A percentile compares a stretch with the other conserved stretches of the same genome.
Conservation (phyloP, 208 protist species). For the Acanthamoeba triangularis region DNA sequence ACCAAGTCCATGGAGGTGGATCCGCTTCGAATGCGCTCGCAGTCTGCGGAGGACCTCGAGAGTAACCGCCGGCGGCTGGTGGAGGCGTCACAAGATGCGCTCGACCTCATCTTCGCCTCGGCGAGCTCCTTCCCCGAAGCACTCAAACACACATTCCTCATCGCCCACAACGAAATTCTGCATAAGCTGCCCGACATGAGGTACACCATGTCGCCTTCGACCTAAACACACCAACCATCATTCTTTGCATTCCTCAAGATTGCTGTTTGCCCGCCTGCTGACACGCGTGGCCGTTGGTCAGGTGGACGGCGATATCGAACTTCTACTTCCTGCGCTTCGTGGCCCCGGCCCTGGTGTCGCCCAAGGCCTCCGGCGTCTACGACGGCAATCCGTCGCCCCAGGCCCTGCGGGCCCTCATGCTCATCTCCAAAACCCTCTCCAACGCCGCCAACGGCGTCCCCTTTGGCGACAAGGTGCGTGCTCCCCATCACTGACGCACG, state of each 20-base stretch:
- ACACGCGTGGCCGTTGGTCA: neutral
- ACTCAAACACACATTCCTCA: conserved; percentile 43
- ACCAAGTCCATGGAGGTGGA: conserved; percentile 67
- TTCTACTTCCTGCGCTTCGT: conserved; percentile 76
- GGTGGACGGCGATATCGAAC: conserved; percentile 46
- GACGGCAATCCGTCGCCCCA: conserved; percentile 37
- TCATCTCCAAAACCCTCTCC: conserved; percentile 69
- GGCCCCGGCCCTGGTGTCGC: conserved; percentile 67
- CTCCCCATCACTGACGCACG: neutral
- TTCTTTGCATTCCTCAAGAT: no score
- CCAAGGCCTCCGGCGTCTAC: conserved; percentile 51
- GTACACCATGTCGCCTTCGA: neutral
- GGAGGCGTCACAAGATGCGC: conserved; percentile 70
- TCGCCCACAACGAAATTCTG: conserved; percentile 12
- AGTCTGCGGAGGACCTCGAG: conserved; percentile 35
- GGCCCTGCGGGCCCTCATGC: conserved; percentile 53
- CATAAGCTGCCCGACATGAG: conserved; percentile 31
- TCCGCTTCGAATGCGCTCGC: conserved; percentile 30
- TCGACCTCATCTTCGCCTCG: conserved; percentile 67
- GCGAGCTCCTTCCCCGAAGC: conserved; percentile 36
- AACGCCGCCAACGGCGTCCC: conserved; percentile 64
- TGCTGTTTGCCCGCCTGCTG: neutral
- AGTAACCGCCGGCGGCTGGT: conserved; percentile 4
- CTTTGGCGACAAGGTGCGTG: conserved; percentile 50
- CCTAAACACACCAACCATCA: neutral